Base-by-base conservation (phyloP, 2,329 filamentous ascomycete species). In the Colletotrichum karsti region DNA sequence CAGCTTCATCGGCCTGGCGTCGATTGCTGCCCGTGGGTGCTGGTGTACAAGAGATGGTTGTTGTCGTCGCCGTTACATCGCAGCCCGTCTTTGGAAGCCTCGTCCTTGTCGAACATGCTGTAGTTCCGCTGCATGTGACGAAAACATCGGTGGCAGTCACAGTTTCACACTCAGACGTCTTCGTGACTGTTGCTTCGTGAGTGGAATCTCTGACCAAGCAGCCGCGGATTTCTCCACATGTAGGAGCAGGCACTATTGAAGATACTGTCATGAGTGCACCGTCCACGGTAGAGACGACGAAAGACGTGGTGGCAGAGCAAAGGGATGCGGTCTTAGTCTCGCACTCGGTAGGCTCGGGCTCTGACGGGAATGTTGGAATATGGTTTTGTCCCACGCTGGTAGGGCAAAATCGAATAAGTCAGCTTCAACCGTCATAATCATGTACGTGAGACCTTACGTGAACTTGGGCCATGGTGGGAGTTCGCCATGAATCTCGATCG, bases 391-490 rank as follows among this genome's bases (percentile, higher is more conserved):
- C 39, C 5, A 42, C n/a, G 4, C 39, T 42, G 20, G n/a, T n/a
- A 6, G 0, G 0, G 20, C 3, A 7, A 41, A 18, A 41, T n/a
- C 1, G 10, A 2, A 2, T 1, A 41, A 18, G n/a, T 41, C n/a
- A 41, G 39, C n/a, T 41, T 41, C 7, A 41, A 41, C 4, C 1
- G 2, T 8, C 7, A 41, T 4, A 41, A 41, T 3, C 7, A 13
- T 0, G 37, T 18, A 9, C 5, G 7, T 41, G 18, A 12, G 8
- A 42, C n/a, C 39, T 42, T 42, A 42, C n/a, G 39, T 42, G 39
- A 42, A 42, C 39, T 42, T 42, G 8, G 39, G 39, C 39, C 39
- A 42, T 8, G 39, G 39, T 5, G 39, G 39, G n/a, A 42, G 20
- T 15, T 42, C 39, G 7, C 39, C 39, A 7, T 20, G 39, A 42